These are phyloP conservation scores for Fusarium bulbicola DNA, from an alignment of 2,329 filamentous ascomycete genomes.

Conservation along the genomic window DNA sequence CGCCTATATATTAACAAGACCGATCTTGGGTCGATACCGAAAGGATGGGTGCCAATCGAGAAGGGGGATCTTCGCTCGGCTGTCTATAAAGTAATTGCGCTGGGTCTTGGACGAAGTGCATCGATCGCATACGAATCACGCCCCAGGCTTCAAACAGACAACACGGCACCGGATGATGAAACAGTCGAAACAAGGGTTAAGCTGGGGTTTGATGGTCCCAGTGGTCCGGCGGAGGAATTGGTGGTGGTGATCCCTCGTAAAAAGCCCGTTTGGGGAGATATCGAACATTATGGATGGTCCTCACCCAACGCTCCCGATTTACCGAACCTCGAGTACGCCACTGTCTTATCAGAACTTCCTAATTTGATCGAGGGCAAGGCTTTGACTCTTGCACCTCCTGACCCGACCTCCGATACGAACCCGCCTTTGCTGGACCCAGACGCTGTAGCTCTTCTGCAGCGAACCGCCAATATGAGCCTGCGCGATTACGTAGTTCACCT, in stretches of 20 bases:
- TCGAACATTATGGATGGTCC: conserved; percentile 89
- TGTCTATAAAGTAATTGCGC: conserved; percentile 79
- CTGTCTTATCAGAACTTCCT: conserved; percentile 84
- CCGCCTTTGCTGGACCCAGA: conserved; percentile 68
- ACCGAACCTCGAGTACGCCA: conserved; percentile 82
- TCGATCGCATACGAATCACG: conserved; percentile 76
- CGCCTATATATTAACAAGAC: conserved; percentile 88
- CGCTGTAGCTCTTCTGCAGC: conserved; percentile 75
- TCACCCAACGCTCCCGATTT: conserved; percentile 79
- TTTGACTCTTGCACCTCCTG: conserved; percentile 79
- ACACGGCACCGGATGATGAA: conserved; percentile 25
- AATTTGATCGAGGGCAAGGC: conserved; percentile 93
- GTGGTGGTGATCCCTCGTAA: conserved; percentile 60
- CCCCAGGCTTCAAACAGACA: conserved; percentile 42
- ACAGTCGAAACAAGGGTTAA: conserved; percentile 31
- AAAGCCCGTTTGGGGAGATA: conserved; percentile 77
- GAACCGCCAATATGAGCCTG: conserved; percentile 75
- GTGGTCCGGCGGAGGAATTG: conserved; percentile 49
- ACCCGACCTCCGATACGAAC: conserved; percentile 50
- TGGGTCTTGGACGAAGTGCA: conserved; percentile 78
- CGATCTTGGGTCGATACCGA: conserved; percentile 83
- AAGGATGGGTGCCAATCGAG: conserved; percentile 85
- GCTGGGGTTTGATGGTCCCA: conserved; percentile 47
- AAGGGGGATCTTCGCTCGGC: conserved; percentile 81
- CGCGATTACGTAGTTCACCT: conserved; percentile 82